Evolutionary conservation across 192 early-diverging fungal species (phyloP).

Genomic region (Backusella westeae): DNA sequence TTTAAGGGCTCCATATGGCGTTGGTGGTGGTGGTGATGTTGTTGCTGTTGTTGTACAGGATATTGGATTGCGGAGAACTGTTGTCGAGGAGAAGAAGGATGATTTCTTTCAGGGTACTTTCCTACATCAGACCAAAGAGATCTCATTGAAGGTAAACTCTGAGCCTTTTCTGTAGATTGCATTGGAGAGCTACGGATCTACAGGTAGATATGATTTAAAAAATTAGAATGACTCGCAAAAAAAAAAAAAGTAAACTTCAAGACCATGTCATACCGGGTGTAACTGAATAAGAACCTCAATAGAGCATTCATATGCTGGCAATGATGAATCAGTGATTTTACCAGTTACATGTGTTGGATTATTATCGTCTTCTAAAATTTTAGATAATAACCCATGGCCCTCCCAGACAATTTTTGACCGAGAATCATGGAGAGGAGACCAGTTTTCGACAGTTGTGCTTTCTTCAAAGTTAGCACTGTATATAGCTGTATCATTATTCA

Average conservation of each 20-base stretch:
- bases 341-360: slow-evolving; percentile 10
- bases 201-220: neutral
- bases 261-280: slow-evolving; percentile 24
- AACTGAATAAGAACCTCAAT: slow-evolving; percentile 30
- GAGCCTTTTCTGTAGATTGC: slow-evolving; percentile 10
- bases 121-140: slow-evolving; percentile 8
- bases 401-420: slow-evolving; percentile 24
- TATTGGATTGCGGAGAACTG: neutral
- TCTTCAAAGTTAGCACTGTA: slow-evolving; percentile 33
- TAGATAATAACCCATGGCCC: slow-evolving; percentile 30
- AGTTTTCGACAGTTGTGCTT: neutral
- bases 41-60: neutral
- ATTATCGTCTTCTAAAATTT: slow-evolving; percentile 16
- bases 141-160: slow-evolving; percentile 7
- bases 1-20: neutral
- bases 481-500: slow-evolving; percentile 21
- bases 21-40: neutral
- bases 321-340: slow-evolving; percentile 10
- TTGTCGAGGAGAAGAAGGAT: neutral
- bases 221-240: neutral
- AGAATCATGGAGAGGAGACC: slow-evolving; percentile 9
- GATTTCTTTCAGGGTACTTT: neutral
- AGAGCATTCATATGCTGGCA: neutral
- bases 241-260: neutral
- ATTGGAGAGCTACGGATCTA: slow-evolving; percentile 8